Evolutionary conservation across 176 grass and related monocot genomes (phyloP).

Genomic region (Poa annua): DNA sequence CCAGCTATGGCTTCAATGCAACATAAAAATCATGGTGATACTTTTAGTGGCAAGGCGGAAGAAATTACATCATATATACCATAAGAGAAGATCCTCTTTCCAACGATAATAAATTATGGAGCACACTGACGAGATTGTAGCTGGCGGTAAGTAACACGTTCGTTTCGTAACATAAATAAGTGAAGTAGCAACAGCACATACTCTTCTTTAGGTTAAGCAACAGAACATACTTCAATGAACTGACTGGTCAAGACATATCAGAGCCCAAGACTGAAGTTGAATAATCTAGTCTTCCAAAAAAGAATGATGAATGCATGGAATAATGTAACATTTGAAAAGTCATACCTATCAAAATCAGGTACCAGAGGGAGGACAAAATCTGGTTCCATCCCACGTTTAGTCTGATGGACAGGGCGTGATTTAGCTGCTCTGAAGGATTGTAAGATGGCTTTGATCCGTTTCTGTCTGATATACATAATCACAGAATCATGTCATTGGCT

Average conservation of each 20-base stretch:
- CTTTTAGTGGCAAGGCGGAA: neutral
- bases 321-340: constrained; percentile 15
- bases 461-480: constrained; percentile 69
- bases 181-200: constrained; percentile 32
- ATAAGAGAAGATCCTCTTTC: neutral
- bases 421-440: constrained; percentile 95
- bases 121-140: constrained; percentile 1
- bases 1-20: neutral
- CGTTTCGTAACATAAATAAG: neutral
- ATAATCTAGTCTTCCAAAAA: neutral
- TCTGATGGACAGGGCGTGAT: constrained; percentile 83
- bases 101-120: constrained; percentile 25
- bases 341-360: constrained; percentile 90
- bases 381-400: constrained; percentile 74
- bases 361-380: constrained; percentile 83
- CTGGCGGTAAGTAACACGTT: constrained; percentile 4
- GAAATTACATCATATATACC: neutral
- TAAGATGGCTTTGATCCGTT: constrained; percentile 89
- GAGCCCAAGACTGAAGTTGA: neutral
- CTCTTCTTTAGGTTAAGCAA: neutral
- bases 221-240: constrained; percentile 16
- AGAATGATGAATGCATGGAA: neutral
- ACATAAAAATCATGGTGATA: constrained; percentile 7
- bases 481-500: constrained; percentile 37
- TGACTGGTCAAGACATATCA: neutral